Conservation (phyloP, 2,329 filamentous ascomycete genomes). For the Ramularia collo-cygni region DNA sequence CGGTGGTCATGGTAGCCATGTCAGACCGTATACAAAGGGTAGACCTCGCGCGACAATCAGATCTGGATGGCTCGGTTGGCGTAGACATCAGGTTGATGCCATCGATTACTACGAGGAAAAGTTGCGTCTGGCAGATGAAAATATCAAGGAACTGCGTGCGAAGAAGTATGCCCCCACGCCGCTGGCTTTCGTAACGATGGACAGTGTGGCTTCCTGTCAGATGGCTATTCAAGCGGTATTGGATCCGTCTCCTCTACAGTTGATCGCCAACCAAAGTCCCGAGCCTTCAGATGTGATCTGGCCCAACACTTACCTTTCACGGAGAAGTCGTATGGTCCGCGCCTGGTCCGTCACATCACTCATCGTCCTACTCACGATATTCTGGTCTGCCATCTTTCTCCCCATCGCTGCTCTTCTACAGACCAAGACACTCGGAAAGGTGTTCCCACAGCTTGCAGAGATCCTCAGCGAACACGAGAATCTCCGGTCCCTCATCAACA, state of each 20-base stretch:
- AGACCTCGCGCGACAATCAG: conserved; percentile 68
- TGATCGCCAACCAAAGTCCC: conserved; percentile 79
- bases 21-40: conserved; percentile 39
- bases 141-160: conserved; percentile 62
- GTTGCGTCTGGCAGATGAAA: conserved; percentile 68
- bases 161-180: conserved; percentile 72
- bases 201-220: conserved; percentile 83
- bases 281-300: conserved; percentile 91
- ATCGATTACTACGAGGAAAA: conserved; percentile 93
- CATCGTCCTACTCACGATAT: conserved; percentile 73
- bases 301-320: conserved; percentile 81
- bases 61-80: conserved; percentile 68
- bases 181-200: conserved; percentile 94
- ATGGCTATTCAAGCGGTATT: conserved; percentile 95
- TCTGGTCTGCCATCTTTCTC: conserved; percentile 81
- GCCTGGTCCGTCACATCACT: conserved; percentile 78
- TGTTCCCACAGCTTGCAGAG: conserved; percentile 63
- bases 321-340: conserved; percentile 64
- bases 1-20: conserved; percentile 27
- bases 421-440: conserved; percentile 67
- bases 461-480: conserved; percentile 62
- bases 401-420: conserved; percentile 73
- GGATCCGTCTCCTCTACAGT: conserved; percentile 77
- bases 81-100: conserved; percentile 70
- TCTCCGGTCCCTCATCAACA: conserved; percentile 71